Percentiles rank a stretch among this genome's conserved stretches.
Conservation (phyloP, 331 rosid genomes). For the Arachis monticola region DNA sequence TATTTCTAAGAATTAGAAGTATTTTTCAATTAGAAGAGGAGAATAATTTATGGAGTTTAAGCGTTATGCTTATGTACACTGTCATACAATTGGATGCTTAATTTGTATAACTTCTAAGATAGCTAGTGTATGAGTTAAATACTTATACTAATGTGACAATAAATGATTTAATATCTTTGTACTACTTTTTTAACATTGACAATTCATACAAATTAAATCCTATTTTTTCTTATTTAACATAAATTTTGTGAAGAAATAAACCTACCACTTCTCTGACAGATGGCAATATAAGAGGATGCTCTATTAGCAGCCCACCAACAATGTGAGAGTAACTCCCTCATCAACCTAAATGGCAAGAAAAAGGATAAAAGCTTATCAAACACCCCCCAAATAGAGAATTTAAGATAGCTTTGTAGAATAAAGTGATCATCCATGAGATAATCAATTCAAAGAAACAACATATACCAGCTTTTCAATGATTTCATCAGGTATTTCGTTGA, state of each 20-base stretch:
- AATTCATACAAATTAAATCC: no score
- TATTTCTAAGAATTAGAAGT: neutral
- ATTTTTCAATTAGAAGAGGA: conserved; percentile 25
- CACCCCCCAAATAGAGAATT: conserved; percentile 3
- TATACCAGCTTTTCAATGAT: conserved; percentile 83
- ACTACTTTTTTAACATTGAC: no score
- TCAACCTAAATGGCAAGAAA: conserved; percentile 61
- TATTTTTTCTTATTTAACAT: no score
- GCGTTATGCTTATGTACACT: no score
- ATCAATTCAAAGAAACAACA: conserved; percentile 33
- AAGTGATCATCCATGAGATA: conserved; percentile 27
- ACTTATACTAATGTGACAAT: no score
- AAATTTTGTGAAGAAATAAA: conserved; percentile 9
- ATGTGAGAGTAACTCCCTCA: conserved; percentile 82
- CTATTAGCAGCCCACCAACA: conserved; percentile 93
- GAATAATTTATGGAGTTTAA: neutral
- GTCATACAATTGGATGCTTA: no score
- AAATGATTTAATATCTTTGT: no score
- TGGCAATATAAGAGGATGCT: conserved; percentile 85
- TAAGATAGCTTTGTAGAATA: conserved; percentile 6
- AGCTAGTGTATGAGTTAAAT: no score
- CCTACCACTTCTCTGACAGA: conserved; percentile 90
- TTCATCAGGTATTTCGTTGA: conserved; percentile 89
- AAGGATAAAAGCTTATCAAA: conserved; percentile 10
- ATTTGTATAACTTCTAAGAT: no score